Evolutionary conservation across 805 yeast genomes (phyloP), one percentile per base, ranked within the genome.

Genomic region (Hanseniaspora occidentalis): DNA sequence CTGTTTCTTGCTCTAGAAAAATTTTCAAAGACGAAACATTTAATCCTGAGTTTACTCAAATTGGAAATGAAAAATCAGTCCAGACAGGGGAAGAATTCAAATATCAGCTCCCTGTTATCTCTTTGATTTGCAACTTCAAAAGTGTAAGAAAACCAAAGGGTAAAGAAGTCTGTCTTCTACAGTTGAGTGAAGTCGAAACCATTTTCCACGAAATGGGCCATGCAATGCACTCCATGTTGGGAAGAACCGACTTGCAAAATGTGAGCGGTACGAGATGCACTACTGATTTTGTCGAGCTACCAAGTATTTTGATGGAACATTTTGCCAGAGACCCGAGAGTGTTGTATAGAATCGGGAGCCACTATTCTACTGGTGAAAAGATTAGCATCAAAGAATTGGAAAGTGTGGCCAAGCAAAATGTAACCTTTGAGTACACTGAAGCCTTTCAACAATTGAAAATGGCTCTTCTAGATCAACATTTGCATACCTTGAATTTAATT

Each of bases 141-240:
- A 53, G 61, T 14, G 57, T 60, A 2, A 67, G 60, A 23, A 50
- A 54, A n/a, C 47, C 50, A 5, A 52, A 53, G 4, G 51, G 51
- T 1, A 42, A 44, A n/a, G 51, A 58, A 9, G 71, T 74, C 18
- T 77, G 88, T 23, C 62, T 83, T 16, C 60, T 89, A 31, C 67
- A 79, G 10, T 66, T 84, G 43, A 73, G 70, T 43, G 97, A 92
- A 52, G 86, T 89, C 17, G 95, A 89, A 51, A 92, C 98, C 0
- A 64, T 92, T 16, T 92, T 92, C 64, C 98, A 92, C 60, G 98
- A 92, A 61, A 86, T 92, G 95, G 98, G 98, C 1, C 98, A 92
- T 60, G 97, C 97, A 1, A 82, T 92, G 75, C 98, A 92, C 58
- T 84, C 96, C 2, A 89, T 92, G 95, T 63, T 92, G 17, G 98